Evolutionary conservation across 1,284 basidiomycete genomes (phyloP).

Genomic region (Pseudozyma tsukubaensis): DNA sequence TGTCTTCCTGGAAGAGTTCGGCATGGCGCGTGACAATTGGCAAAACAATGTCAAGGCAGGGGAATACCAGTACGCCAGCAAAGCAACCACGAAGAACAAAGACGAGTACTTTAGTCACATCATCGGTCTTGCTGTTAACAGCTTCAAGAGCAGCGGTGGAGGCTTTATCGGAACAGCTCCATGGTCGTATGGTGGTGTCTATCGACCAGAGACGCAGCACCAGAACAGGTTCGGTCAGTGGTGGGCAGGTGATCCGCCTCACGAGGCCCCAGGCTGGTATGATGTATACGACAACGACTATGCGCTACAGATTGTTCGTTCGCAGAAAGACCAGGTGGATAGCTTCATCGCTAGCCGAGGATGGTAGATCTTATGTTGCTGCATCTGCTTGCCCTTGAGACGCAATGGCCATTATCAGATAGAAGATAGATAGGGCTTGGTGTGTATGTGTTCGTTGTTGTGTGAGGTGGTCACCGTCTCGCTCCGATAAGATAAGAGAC

Average conservation of each 20-base stretch:
- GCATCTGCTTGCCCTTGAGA: no score
- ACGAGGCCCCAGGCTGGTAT: constrained; percentile 56
- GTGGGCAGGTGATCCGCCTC: constrained; percentile 42
- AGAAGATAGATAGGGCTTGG: no score
- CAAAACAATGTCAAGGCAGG: constrained; percentile 25
- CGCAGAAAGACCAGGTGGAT: constrained; percentile 22
- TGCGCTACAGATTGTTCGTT: background rate
- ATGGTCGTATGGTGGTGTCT: constrained; percentile 55
- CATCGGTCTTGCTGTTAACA: constrained; percentile 16
- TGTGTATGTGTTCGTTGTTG: no score
- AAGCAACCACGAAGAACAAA: constrained; percentile 20
- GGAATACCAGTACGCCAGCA: constrained; percentile 10
- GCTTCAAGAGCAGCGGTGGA: constrained; percentile 19
- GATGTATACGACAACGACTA: constrained; percentile 28
- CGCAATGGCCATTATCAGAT: no score
- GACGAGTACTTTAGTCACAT: constrained; percentile 46
- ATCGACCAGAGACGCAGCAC: constrained; percentile 19
- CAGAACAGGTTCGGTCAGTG: constrained; percentile 37
- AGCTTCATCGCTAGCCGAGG: constrained; percentile 8
- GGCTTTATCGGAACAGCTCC: constrained; percentile 33
- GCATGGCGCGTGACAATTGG: constrained; percentile 60
- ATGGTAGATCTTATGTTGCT: background rate
- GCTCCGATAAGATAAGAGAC: no score
- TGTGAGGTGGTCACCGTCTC: no score
- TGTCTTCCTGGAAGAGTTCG: constrained; percentile 56